Conservation (phyloP, 176 grass and related monocot genomes). For the Areca catechu region DNA sequence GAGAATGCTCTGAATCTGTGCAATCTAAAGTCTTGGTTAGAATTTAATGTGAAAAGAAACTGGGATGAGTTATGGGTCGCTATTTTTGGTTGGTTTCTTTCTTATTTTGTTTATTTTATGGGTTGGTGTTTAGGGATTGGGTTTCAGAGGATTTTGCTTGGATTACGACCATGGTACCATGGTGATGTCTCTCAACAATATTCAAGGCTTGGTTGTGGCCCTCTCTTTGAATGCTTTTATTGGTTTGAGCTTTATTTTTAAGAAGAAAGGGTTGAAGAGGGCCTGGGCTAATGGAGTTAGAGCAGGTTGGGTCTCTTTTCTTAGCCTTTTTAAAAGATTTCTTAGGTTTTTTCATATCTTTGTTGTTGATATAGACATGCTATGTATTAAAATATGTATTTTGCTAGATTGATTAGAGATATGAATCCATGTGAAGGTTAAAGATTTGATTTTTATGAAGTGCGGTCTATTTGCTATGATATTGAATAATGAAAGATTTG, state of each 20-base stretch:
- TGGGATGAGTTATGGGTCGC: too few relatives aligned
- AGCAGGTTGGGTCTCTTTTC: conserved; percentile 10
- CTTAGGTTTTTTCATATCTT: background rate
- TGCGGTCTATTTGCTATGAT: background rate
- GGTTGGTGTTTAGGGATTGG: too few relatives aligned
- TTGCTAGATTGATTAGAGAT: background rate
- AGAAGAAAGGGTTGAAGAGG: conserved; percentile 19
- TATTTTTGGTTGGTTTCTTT: too few relatives aligned
- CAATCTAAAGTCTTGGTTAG: too few relatives aligned
- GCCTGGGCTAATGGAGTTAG: conserved; percentile 7
- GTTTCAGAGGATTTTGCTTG: too few relatives aligned
- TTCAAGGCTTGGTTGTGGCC: conserved; percentile 15
- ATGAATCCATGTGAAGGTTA: background rate
- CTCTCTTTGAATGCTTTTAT: conserved; percentile 15
- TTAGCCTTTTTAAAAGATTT: background rate
- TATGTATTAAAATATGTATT: background rate
- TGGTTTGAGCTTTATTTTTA: conserved; percentile 21
- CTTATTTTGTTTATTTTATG: too few relatives aligned
- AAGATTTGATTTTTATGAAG: background rate
- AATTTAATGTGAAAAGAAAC: too few relatives aligned
- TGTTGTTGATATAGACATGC: background rate
- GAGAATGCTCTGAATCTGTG: too few relatives aligned
- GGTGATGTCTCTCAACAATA: conserved; percentile 12
- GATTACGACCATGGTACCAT: background rate
- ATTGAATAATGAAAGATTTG: too few relatives aligned